Base-by-base conservation (phyloP, 352 stramenopile genomes). In the Pythium myriotylum region DNA sequence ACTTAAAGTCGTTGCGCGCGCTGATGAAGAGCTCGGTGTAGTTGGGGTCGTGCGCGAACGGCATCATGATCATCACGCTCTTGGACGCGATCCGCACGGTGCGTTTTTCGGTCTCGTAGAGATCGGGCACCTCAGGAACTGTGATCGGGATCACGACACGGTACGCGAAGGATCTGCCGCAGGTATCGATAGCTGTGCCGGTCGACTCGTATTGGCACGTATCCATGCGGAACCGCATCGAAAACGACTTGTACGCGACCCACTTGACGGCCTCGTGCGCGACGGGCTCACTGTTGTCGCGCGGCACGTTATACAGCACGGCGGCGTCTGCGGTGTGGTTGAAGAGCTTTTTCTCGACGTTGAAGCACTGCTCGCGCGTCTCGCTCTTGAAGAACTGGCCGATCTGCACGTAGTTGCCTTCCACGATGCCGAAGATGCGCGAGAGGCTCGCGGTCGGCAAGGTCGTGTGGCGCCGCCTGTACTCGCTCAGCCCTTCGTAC, bases 151-250 rank as follows among this genome's bases (percentile, higher is more conserved):
- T 20, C 9, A 59, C 14, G 37, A 59, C 43, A 37, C 51, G 51
- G 51, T 39, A 59, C 26, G 23, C 51, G 47, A 59, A 59, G 2
- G 19, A 16, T 8, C 39, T 33, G 51, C 51, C 51, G 19, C 37
- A 20, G 7, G 51, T 5, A 22, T 59, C 35, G n/a, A 59, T 17
- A 20, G 7, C 51, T 19, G 37, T 59, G 26, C 51, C 51, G 12
- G 51, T 49, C 6, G 51, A 59, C 26, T 59, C 51, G 39, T 40
- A 59, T 14, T 59, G 51, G 19, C 19, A 29, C 4, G 51, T 33
- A 23, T 59, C 51, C 51, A 59, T 47, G 20, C 51, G 51, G 51
- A 59, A 59, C n/a, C 51, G 51, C 51, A 59, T 14, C 13, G 51
- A 48, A 23, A 59, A 59, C 16, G 51, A 37, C 24, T 59, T 39